Evolutionary conservation across 1,284 basidiomycete species (phyloP), one percentile per base, ranked within the genome.

Genomic region (Trametes polyzona): DNA sequence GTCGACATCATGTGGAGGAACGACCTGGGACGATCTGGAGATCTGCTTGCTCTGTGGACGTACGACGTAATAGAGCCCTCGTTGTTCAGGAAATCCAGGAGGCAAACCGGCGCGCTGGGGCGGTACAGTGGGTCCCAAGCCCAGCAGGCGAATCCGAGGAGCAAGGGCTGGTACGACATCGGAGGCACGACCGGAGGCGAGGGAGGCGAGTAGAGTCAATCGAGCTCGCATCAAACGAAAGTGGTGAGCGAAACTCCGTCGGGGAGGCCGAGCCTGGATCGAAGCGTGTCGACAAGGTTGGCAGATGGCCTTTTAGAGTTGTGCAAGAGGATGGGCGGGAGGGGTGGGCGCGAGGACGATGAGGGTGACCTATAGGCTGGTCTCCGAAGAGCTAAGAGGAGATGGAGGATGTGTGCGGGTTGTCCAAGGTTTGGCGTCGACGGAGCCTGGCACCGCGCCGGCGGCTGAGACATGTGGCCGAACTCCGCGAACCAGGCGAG

Each of bases 391-490:
- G n/a, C n/a, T n/a, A n/a, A n/a, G n/a, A n/a, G n/a, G n/a, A n/a
- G n/a, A n/a, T n/a, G n/a, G n/a, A n/a, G n/a, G n/a, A n/a, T n/a
- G 21, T 23, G 9, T 4, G 21, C 19, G 11, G 44, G 19, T 24
- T 14, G 44, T 24, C 24, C 4, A 14, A 14, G 21, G 30, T 30
- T 16, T 27, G 11, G 24, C 41, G 41, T 24, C 26, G 26, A 29
- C 19, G 8, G 17, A n/a, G 37, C 37, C 2, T 21, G 40, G 30
- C 44, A 23, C 32, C 30, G 24, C 16, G 24, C 17, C 10, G 11
- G 30, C 23, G 44, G 44, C 32, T 47, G 24, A 21, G 44, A 47
- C 44, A 47, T 47, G 44, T 47, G 44, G 30, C 43, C 17, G 10
- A 32, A 47, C 30, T 33, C 30, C 32, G 44, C 41, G 41, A 27